Percentiles rank a stretch among this genome's conserved stretches.
Conservation (phyloP, 306 rosid species). For the Aeschynomene evenia region DNA sequence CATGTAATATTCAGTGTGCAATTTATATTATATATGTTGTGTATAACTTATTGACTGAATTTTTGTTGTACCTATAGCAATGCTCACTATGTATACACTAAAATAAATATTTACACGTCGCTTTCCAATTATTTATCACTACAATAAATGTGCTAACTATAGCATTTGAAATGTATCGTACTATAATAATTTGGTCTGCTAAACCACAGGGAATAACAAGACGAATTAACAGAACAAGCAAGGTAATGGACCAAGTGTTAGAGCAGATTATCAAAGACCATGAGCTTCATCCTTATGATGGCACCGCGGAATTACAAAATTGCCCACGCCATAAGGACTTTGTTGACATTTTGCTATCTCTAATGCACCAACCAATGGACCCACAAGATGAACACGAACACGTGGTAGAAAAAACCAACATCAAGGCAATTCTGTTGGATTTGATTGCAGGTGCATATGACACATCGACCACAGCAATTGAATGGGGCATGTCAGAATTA, state of each 20-base stretch:
- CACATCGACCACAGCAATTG: neutral
- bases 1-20: too few species aligned
- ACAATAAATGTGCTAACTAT: too few species aligned
- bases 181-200: neutral
- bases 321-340: neutral
- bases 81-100: too few species aligned
- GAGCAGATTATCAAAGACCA: slow-evolving; percentile 36
- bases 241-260: neutral
- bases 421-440: slow-evolving; percentile 37
- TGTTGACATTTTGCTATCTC: slow-evolving; percentile 31
- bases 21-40: too few species aligned
- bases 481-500: slow-evolving; percentile 42
- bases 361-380: slow-evolving; percentile 2
- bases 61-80: too few species aligned
- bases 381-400: neutral
- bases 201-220: slow-evolving; percentile 32
- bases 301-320: neutral
- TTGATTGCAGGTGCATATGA: slow-evolving; percentile 20
- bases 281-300: neutral
- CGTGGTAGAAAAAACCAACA: slow-evolving; percentile 12
- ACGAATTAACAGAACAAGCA: neutral
- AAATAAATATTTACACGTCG: too few species aligned
- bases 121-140: too few species aligned
- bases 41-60: too few species aligned
- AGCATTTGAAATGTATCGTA: neutral